phyloP scores from a whole-genome alignment of 495 filamentous ascomycete genomes.

The Aspergillus taichungensis region DNA sequence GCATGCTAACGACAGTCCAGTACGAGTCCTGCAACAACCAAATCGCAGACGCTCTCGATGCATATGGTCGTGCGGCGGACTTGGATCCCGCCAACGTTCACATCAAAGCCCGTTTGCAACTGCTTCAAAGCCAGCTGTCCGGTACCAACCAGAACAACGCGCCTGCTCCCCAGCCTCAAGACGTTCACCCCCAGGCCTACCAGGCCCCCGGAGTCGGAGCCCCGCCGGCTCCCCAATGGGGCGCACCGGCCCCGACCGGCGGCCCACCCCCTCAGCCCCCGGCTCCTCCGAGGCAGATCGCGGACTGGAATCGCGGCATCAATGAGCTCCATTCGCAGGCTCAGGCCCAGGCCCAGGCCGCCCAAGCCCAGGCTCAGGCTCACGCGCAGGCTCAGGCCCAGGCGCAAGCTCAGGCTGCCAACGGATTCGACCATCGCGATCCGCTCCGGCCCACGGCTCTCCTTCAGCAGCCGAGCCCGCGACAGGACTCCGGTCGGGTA shows the following conservation, averaged over 20 bases:
- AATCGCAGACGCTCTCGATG: conserved; percentile 90
- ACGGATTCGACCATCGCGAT: conserved; percentile 74
- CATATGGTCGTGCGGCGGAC: conserved; percentile 89
- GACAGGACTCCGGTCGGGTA: conserved; percentile 58
- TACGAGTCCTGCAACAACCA: conserved; percentile 99
- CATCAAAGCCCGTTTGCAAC: conserved; percentile 88
- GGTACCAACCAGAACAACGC: conserved; percentile 59
- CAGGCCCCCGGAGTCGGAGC: conserved; percentile 60
- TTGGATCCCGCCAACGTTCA: conserved; percentile 88
- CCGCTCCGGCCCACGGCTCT: conserved; percentile 53
- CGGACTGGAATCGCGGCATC: conserved; percentile 67
- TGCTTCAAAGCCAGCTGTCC: conserved; percentile 69
- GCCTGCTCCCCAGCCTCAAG: conserved; percentile 68
- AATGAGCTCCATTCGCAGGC: conserved; percentile 64
- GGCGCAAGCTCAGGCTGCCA: conserved; percentile 54
- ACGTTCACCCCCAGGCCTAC: conserved; percentile 81
- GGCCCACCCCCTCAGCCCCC: conserved; percentile 53
- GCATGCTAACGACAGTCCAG: conserved; percentile 17
- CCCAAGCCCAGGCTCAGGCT: neutral
- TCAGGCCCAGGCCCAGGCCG: conserved; percentile 45
- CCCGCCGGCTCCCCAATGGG: conserved; percentile 82
- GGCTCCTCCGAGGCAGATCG: conserved; percentile 49
- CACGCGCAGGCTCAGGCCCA: conserved; percentile 41
- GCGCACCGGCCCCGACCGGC: conserved; percentile 55
- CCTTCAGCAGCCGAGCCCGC: conserved; percentile 59